Percentiles rank a stretch among this genome's conserved stretches.
These are phyloP conservation scores for Ascocoryne sarcoides DNA, from an alignment of 2,329 filamentous ascomycete species.

Conservation along the genomic window DNA sequence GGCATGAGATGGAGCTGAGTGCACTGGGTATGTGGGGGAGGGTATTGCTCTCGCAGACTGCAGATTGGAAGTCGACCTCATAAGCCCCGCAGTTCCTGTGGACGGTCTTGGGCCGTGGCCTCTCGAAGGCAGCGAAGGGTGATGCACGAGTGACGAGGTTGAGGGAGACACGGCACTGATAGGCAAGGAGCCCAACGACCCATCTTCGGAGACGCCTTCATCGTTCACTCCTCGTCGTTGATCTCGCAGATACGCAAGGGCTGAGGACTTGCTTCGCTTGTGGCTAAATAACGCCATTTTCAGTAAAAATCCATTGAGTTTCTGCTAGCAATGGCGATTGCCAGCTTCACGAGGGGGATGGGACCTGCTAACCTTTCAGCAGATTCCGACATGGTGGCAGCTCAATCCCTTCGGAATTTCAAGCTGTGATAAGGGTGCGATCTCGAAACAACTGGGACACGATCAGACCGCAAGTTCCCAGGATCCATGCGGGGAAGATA, in stretches of 20 bases:
- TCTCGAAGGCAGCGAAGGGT: slow-evolving; percentile 16
- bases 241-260: slow-evolving; percentile 41
- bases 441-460: background rate
- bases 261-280: slow-evolving; percentile 46
- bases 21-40: slow-evolving; percentile 11
- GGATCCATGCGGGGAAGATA: background rate
- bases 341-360: background rate
- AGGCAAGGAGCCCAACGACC: slow-evolving; percentile 19
- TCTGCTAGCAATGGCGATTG: background rate
- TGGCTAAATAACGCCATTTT: slow-evolving; percentile 16
- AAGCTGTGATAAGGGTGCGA: background rate
- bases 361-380: background rate
- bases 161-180: slow-evolving; percentile 16
- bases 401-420: background rate
- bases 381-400: background rate
- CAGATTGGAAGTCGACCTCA: slow-evolving; percentile 22
- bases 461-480: background rate
- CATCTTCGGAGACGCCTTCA: slow-evolving; percentile 25
- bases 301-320: background rate
- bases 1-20: slow-evolving; percentile 7
- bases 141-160: slow-evolving; percentile 14
- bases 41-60: no score
- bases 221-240: slow-evolving; percentile 33
- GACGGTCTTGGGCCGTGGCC: slow-evolving; percentile 22
- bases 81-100: slow-evolving; percentile 22